These are phyloP conservation scores for Globisporangium yorkense DNA, from an alignment of 352 stramenopile species.

Conservation along the genomic window DNA sequence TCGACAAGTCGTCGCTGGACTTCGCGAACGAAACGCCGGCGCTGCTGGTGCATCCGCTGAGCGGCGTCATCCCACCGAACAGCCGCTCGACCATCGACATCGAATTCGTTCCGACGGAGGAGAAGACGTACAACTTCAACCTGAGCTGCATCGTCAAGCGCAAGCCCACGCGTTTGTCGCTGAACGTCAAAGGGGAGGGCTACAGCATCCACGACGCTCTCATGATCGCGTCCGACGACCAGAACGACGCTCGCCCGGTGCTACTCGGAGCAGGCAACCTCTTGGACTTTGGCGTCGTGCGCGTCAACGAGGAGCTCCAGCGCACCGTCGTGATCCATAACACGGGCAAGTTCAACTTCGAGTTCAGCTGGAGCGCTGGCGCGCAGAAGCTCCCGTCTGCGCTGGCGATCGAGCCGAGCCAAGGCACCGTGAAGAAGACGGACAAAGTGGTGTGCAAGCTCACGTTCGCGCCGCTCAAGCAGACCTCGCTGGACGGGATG, in stretches of 20 bases:
- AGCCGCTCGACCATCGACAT: conserved; percentile 77
- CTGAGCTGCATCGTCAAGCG: conserved; percentile 89
- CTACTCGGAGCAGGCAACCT: conserved; percentile 26
- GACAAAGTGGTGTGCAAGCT: conserved; percentile 75
- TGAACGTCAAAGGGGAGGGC: conserved; percentile 95
- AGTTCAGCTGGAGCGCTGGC: conserved; percentile 80
- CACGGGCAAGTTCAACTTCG: conserved; percentile 94
- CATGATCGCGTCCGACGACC: conserved; percentile 29
- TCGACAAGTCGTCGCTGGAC: conserved; percentile 86
- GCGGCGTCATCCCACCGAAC: conserved; percentile 86
- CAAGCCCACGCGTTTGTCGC: conserved; percentile 86
- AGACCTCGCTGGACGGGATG: conserved; percentile 65
- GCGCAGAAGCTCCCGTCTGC: conserved; percentile 25
- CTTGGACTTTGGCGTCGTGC: conserved; percentile 87
- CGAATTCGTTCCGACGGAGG: conserved; percentile 87
- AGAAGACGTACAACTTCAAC: conserved; percentile 93
- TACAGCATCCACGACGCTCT: conserved; percentile 89
- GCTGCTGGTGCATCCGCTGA: conserved; percentile 82
- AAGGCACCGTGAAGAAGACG: conserved; percentile 87
- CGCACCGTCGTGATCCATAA: conserved; percentile 85
- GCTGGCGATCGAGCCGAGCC: conserved; percentile 58
- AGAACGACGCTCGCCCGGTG: conserved; percentile 30
- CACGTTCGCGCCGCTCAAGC: conserved; percentile 68
- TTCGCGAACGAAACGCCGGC: conserved; percentile 74
- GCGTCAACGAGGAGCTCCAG: conserved; percentile 72